phyloP scores from a whole-genome alignment of 2,329 filamentous ascomycete genomes.

The Calonectria multiphialidica region DNA sequence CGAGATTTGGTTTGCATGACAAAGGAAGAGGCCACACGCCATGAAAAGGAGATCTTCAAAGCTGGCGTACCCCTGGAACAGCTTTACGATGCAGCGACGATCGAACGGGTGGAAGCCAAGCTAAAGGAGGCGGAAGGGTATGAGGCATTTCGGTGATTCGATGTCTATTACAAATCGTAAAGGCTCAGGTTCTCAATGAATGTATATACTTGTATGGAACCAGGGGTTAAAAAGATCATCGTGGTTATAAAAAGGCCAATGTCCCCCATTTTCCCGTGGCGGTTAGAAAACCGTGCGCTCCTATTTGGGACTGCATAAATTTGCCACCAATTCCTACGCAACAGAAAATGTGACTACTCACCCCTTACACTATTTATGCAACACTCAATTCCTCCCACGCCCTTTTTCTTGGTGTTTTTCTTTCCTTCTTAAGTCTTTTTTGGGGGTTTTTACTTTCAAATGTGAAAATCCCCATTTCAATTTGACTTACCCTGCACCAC shows the following conservation, averaged over 20 bases:
- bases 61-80: slow-evolving; percentile 76
- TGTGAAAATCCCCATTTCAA: too few relatives aligned
- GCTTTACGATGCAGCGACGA: slow-evolving; percentile 77
- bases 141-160: slow-evolving; percentile 61
- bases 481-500: not conserved
- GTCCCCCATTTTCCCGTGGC: not conserved
- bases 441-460: too few relatives aligned
- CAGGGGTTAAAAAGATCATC: not conserved
- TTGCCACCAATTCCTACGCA: not conserved
- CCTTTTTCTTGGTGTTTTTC: not conserved
- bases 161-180: not conserved
- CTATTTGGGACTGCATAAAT: not conserved
- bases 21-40: slow-evolving; percentile 85
- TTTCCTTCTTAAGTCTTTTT: too few relatives aligned
- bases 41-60: slow-evolving; percentile 84
- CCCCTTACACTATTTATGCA: not conserved
- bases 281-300: not conserved
- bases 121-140: slow-evolving; percentile 75
- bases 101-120: slow-evolving; percentile 75
- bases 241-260: not conserved
- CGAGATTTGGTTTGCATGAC: slow-evolving; percentile 90
- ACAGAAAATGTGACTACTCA: not conserved
- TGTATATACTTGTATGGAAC: not conserved
- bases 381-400: not conserved
- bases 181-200: too few relatives aligned